These are phyloP conservation scores for Leccinum truebloodii DNA, from an alignment of 768 basidiomycete genomes.

Conservation along the genomic window DNA sequence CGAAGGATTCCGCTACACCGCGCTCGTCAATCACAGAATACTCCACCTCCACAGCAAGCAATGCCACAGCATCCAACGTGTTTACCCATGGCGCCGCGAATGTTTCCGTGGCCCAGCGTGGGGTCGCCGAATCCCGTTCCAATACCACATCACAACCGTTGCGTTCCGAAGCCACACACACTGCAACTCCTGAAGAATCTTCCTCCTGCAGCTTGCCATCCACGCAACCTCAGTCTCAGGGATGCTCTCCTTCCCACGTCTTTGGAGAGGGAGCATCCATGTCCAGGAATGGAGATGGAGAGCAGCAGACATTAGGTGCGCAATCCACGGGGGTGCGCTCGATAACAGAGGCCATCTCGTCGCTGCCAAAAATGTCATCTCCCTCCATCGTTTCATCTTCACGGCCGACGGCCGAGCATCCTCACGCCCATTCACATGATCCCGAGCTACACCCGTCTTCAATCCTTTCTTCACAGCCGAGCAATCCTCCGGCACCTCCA, in stretches of 20 bases:
- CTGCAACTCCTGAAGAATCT: not conserved
- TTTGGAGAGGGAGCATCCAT: not conserved
- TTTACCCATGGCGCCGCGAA: slow-evolving; percentile 7
- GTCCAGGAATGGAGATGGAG: not conserved
- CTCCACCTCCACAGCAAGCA: not conserved
- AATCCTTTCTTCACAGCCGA: slow-evolving; percentile 10
- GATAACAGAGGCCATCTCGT: slow-evolving; percentile 27
- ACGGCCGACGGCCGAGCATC: slow-evolving; percentile 2
- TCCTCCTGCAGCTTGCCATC: slow-evolving; percentile 1
- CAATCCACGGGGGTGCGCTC: slow-evolving; percentile 9
- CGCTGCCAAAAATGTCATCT: slow-evolving; percentile 12
- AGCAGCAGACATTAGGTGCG: not conserved
- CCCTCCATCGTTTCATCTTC: slow-evolving; percentile 7
- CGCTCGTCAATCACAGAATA: slow-evolving; percentile 27
- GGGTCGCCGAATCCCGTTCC: not conserved
- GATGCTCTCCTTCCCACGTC: not conserved
- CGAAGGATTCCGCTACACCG: slow-evolving; percentile 32
- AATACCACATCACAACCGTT: not conserved
- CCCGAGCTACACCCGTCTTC: slow-evolving; percentile 2
- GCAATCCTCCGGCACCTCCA: not conserved
- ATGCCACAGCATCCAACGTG: not conserved
- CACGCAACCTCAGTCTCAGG: not conserved
- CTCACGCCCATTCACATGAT: slow-evolving; percentile 5
- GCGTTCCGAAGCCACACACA: not conserved
- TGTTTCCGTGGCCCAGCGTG: slow-evolving; percentile 6